phyloP scores from a whole-genome alignment of 768 basidiomycete species.

The Russula vinacea region DNA sequence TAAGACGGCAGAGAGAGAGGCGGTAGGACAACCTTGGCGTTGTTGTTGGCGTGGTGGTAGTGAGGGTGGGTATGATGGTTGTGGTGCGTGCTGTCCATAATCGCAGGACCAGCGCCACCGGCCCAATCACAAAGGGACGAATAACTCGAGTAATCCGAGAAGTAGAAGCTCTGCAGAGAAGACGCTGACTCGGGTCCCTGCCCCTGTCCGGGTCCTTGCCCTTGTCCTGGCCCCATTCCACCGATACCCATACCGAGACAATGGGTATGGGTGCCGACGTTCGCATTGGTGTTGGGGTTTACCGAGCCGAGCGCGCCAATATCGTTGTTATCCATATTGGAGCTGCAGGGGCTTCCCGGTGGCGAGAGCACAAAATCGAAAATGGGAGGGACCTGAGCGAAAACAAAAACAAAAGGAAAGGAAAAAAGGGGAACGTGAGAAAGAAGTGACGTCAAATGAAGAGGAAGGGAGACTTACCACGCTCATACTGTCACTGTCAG shows the following conservation, averaged over 20 bases:
- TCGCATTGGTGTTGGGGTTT: not conserved
- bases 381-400: slow-evolving; percentile 3
- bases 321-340: slow-evolving; percentile 22
- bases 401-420: not conserved
- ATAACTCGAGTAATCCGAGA: slow-evolving; percentile 18
- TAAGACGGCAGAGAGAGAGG: not conserved
- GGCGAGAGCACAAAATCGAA: slow-evolving; percentile 25
- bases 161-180: slow-evolving; percentile 11
- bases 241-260: not conserved
- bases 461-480: slow-evolving; percentile 14
- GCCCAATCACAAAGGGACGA: slow-evolving; percentile 30
- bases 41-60: not conserved
- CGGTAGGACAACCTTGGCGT: not conserved
- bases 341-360: slow-evolving; percentile 28
- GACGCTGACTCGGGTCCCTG: not conserved
- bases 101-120: not conserved
- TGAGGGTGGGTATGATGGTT: not conserved
- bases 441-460: not conserved
- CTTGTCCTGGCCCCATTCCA: not conserved
- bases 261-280: too few species aligned
- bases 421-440: not conserved
- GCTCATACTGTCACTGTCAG: slow-evolving; percentile 22
- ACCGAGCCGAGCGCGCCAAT: slow-evolving; percentile 10
- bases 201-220: not conserved
- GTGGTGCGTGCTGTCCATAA: not conserved